phyloP scores from a whole-genome alignment of 129 eudicot species.

The Erigeron canadensis region DNA sequence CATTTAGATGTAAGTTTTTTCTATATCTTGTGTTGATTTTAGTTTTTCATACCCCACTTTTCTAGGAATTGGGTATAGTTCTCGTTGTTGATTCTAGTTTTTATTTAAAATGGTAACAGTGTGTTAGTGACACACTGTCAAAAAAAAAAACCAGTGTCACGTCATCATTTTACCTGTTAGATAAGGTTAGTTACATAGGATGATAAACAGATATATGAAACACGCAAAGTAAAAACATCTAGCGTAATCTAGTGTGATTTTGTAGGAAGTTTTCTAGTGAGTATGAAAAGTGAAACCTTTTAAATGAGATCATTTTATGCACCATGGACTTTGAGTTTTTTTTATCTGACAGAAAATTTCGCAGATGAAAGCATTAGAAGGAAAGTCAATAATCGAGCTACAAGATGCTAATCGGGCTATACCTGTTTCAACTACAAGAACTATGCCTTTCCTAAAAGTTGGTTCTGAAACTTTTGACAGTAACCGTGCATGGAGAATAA shows the following conservation, averaged over 20 bases:
- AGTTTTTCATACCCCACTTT: too few relatives aligned
- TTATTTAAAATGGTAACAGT: too few relatives aligned
- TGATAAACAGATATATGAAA: too few relatives aligned
- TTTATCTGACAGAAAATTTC: constrained; percentile 15
- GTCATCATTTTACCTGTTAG: too few relatives aligned
- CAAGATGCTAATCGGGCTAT: constrained; percentile 37
- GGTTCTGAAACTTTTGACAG: constrained; percentile 25
- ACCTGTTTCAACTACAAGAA: constrained; percentile 30
- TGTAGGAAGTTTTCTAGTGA: neutral
- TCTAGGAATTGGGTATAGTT: too few relatives aligned
- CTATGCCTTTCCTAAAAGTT: constrained; percentile 30
- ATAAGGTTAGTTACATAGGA: too few relatives aligned
- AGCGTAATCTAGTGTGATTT: neutral
- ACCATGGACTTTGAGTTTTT: neutral
- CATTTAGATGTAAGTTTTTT: constrained; percentile 38
- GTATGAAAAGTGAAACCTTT: neutral
- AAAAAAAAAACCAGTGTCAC: too few relatives aligned
- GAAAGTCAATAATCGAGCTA: constrained; percentile 37
- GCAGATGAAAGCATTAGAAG: constrained; percentile 53
- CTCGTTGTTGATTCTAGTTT: neutral
- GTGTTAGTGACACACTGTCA: too few relatives aligned
- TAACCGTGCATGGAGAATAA: constrained; percentile 28
- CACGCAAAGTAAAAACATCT: neutral
- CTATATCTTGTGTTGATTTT: neutral
- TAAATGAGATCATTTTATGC: neutral